phyloP scores from a whole-genome alignment of 2,329 filamentous ascomycete genomes.

The Cladosporium sphaerospermum region DNA sequence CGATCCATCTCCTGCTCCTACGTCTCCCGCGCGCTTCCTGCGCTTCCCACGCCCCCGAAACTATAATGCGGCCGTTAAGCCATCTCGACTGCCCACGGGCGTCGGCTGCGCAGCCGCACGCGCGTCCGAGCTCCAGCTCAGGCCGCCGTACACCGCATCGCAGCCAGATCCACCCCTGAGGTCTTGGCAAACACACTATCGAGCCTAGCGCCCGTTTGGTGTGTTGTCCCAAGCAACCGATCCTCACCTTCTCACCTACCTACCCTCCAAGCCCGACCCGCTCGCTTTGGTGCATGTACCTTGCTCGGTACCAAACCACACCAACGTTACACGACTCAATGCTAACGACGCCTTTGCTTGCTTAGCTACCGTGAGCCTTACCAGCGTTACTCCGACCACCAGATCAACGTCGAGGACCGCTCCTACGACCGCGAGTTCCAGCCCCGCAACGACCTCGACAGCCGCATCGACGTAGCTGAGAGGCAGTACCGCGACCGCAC shows the following conservation, averaged over 20 bases:
- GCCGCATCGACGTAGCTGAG: constrained; percentile 51
- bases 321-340: constrained; percentile 13
- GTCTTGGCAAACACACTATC: constrained; percentile 28
- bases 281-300: constrained; percentile 15
- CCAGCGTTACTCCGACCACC: constrained; percentile 56
- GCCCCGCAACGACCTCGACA: constrained; percentile 48
- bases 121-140: constrained; percentile 10
- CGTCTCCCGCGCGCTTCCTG: not conserved
- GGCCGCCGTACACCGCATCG: constrained; percentile 6
- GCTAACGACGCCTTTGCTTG: constrained; percentile 17
- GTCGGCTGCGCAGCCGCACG: not conserved
- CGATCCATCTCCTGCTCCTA: constrained; percentile 12
- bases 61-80: not conserved
- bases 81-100: not conserved
- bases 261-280: constrained; percentile 14
- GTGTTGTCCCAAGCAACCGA: constrained; percentile 29
- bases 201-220: constrained; percentile 23
- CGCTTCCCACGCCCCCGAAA: constrained; percentile 16
- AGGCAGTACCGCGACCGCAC: constrained; percentile 40
- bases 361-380: constrained; percentile 51
- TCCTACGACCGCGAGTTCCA: constrained; percentile 42
- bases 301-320: constrained; percentile 8
- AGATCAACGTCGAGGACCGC: constrained; percentile 58
- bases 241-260: constrained; percentile 17
- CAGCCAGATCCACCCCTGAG: constrained; percentile 20